phyloP scores from a whole-genome alignment of 768 basidiomycete species.

The Scleroderma citrinum region DNA sequence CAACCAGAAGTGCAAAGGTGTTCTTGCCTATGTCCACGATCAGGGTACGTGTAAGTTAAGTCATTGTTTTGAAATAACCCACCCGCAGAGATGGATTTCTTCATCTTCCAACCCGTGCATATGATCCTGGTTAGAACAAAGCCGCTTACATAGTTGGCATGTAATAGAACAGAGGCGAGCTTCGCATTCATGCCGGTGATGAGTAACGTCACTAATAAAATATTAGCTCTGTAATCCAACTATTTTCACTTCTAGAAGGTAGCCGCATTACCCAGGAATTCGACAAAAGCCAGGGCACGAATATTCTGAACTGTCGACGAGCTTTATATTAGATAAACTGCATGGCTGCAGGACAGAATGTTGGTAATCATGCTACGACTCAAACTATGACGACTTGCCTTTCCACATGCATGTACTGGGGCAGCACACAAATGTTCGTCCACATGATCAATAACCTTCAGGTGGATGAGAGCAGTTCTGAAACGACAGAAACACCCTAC shows the following conservation, averaged over 20 bases:
- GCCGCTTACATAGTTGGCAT: slow-evolving; percentile 46
- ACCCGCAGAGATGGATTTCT: slow-evolving; percentile 51
- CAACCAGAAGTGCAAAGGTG: slow-evolving; percentile 41
- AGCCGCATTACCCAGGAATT: slow-evolving; percentile 30
- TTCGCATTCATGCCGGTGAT: slow-evolving; percentile 43
- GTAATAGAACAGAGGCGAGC: slow-evolving; percentile 41
- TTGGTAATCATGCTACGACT: background rate
- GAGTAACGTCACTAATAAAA: slow-evolving; percentile 34
- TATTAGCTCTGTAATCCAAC: background rate
- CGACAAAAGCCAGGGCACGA: slow-evolving; percentile 36
- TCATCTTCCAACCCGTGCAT: slow-evolving; percentile 39
- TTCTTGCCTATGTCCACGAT: slow-evolving; percentile 31
- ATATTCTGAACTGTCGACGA: slow-evolving; percentile 21
- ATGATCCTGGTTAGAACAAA: slow-evolving; percentile 40
- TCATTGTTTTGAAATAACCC: background rate
- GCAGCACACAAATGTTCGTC: slow-evolving; percentile 46
- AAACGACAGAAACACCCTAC: slow-evolving; percentile 19
- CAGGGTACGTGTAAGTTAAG: background rate
- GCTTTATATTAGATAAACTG: slow-evolving; percentile 22
- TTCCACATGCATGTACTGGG: slow-evolving; percentile 42
- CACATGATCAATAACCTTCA: slow-evolving; percentile 36
- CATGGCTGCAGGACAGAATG: slow-evolving; percentile 30
- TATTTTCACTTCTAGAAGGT: background rate
- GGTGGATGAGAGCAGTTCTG: background rate
- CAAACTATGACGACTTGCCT: slow-evolving; percentile 26